A percentile compares a stretch with the other conserved stretches of the same genome.
Conservation (phyloP, 2,329 filamentous ascomycete genomes). For the Sporothrix protearum region DNA sequence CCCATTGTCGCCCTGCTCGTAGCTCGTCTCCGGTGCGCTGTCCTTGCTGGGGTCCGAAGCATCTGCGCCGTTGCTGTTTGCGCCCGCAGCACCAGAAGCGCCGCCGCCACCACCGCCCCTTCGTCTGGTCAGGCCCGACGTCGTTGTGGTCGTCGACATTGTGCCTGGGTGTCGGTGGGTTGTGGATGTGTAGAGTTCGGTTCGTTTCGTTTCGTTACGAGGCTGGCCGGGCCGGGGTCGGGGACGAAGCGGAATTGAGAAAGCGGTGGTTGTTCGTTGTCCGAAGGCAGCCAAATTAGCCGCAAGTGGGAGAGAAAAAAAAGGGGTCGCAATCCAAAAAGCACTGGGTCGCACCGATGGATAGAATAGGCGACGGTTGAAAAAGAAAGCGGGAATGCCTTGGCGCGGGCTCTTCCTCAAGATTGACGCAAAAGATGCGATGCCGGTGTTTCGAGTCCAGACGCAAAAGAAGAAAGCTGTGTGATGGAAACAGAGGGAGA, state of each 20-base stretch:
- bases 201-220: too few species aligned
- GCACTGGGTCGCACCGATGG: not conserved
- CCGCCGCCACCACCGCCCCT: slow-evolving; percentile 69
- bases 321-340: slow-evolving; percentile 11
- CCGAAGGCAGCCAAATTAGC: not conserved
- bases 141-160: slow-evolving; percentile 31
- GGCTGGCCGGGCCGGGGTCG: not conserved
- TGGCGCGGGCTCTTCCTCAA: slow-evolving; percentile 2
- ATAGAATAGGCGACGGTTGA: not conserved
- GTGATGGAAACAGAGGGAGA: not conserved
- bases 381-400: slow-evolving; percentile 7
- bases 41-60: slow-evolving; percentile 57
- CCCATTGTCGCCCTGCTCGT: slow-evolving; percentile 88
- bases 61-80: slow-evolving; percentile 52
- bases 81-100: slow-evolving; percentile 46
- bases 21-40: slow-evolving; percentile 70
- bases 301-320: not conserved
- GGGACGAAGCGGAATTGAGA: slow-evolving; percentile 4
- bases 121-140: slow-evolving; percentile 55
- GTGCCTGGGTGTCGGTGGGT: not conserved
- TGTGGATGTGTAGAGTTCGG: too few species aligned
- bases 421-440: not conserved
- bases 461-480: not conserved
- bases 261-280: slow-evolving; percentile 7
- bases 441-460: not conserved